phyloP scores from a whole-genome alignment of 2,329 filamentous ascomycete species.

The Pseudogymnoascus sp. region DNA sequence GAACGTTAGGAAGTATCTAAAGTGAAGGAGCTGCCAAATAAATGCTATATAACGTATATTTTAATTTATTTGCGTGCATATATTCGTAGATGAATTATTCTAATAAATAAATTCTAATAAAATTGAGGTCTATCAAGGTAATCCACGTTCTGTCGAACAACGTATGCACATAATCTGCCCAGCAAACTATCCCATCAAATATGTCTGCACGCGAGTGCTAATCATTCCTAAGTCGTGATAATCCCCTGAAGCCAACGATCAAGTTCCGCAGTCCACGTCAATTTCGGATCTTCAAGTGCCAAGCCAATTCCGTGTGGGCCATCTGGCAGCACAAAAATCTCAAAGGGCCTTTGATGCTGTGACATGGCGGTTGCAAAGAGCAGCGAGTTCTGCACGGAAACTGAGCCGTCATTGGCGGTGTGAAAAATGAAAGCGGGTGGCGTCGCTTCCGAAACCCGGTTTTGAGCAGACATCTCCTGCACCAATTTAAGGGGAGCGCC shows the following conservation, averaged over 20 bases:
- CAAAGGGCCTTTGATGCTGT: slow-evolving; percentile 18
- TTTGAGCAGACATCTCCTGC: slow-evolving; percentile 22
- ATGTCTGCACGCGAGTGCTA: neutral
- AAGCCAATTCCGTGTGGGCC: slow-evolving; percentile 27
- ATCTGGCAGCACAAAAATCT: slow-evolving; percentile 25
- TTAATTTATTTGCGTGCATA: neutral
- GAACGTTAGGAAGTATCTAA: neutral
- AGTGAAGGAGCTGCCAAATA: neutral
- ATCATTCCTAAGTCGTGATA: slow-evolving; percentile 14
- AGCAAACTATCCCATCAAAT: neutral
- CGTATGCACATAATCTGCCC: neutral
- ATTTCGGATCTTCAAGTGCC: slow-evolving; percentile 20
- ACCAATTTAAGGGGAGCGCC: slow-evolving; percentile 21
- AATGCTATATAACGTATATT: too few species aligned
- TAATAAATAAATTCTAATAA: neutral
- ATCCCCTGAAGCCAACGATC: slow-evolving; percentile 25
- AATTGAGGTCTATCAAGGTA: neutral
- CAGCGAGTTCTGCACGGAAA: slow-evolving; percentile 26
- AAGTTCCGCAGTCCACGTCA: slow-evolving; percentile 25
- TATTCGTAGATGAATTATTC: neutral
- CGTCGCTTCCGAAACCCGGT: slow-evolving; percentile 20
- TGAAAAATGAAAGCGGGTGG: slow-evolving; percentile 33
- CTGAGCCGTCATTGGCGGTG: slow-evolving; percentile 24
- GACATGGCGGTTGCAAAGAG: slow-evolving; percentile 25
- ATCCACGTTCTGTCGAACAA: neutral